Evolutionary conservation across 1,284 basidiomycete species (phyloP).

Genomic region (Trichosporon sp.): DNA sequence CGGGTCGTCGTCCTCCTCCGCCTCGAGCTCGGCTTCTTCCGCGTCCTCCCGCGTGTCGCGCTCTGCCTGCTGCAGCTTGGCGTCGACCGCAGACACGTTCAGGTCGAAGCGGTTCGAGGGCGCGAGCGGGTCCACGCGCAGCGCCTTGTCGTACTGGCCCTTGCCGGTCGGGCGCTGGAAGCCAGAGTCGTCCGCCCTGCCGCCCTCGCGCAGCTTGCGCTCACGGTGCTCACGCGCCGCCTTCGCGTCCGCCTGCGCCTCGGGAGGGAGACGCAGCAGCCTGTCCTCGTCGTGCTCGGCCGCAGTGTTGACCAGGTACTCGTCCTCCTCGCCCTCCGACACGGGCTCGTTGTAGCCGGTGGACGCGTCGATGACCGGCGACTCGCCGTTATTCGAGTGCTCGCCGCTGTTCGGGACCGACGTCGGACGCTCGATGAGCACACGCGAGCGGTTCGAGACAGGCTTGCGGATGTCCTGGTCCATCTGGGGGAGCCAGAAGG

Average conservation of each 20-base stretch:
- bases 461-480: slow-evolving; percentile 89
- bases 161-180: slow-evolving; percentile 21
- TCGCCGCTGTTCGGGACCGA: slow-evolving; percentile 38
- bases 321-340: slow-evolving; percentile 74
- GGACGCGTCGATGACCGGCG: slow-evolving; percentile 34
- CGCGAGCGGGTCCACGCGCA: slow-evolving; percentile 79
- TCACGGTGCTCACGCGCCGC: slow-evolving; percentile 79
- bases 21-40: slow-evolving; percentile 43
- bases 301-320: slow-evolving; percentile 65
- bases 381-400: slow-evolving; percentile 48
- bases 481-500: slow-evolving; percentile 90
- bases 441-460: slow-evolving; percentile 64
- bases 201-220: slow-evolving; percentile 61
- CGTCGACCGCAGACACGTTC: slow-evolving; percentile 50
- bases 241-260: slow-evolving; percentile 69
- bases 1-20: slow-evolving; percentile 34
- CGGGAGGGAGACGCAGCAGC: slow-evolving; percentile 66
- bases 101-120: slow-evolving; percentile 76
- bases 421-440: slow-evolving; percentile 66
- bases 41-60: slow-evolving; percentile 38
- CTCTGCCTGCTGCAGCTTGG: slow-evolving; percentile 57
- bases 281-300: slow-evolving; percentile 62
- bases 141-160: slow-evolving; percentile 45
- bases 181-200: slow-evolving; percentile 18
- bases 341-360: slow-evolving; percentile 71